Conservation (phyloP, 2,329 filamentous ascomycete species). For the Talaromyces islandicus region DNA sequence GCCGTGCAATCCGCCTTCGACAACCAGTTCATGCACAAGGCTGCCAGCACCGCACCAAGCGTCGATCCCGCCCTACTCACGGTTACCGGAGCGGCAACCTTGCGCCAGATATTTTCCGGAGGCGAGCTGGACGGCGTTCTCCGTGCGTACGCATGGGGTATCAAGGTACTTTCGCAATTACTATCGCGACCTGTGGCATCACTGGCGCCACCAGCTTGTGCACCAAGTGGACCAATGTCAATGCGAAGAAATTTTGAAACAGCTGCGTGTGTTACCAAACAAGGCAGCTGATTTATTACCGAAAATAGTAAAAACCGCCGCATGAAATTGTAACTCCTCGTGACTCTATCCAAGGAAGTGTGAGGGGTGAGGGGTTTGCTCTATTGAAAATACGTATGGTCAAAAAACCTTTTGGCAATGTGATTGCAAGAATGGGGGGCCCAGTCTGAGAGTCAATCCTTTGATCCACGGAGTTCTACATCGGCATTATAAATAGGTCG, state of each 20-base stretch:
- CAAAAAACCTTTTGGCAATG: neutral
- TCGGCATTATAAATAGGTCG: neutral
- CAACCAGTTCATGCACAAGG: neutral
- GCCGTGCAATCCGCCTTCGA: neutral
- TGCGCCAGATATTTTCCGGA: neutral
- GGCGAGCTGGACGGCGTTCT: neutral
- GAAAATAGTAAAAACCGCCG: neutral
- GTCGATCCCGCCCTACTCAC: neutral
- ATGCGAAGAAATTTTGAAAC: neutral
- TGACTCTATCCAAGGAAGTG: neutral
- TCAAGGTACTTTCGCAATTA: constrained; percentile 2
- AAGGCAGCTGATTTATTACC: neutral
- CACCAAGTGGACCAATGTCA: constrained; percentile 1
- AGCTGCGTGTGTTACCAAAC: neutral
- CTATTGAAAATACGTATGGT: neutral
- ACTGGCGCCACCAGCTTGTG: neutral
- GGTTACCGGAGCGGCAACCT: neutral
- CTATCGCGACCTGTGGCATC: neutral
- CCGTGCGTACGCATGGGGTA: neutral
- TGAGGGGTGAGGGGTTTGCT: neutral
- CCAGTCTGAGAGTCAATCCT: neutral
- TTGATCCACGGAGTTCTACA: too few relatives aligned
- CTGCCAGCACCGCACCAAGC: neutral
- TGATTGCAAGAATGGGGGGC: neutral
- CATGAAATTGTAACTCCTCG: neutral